Evolutionary conservation across 805 yeast species (phyloP).

Genomic region (Clavispora carvajalis): DNA sequence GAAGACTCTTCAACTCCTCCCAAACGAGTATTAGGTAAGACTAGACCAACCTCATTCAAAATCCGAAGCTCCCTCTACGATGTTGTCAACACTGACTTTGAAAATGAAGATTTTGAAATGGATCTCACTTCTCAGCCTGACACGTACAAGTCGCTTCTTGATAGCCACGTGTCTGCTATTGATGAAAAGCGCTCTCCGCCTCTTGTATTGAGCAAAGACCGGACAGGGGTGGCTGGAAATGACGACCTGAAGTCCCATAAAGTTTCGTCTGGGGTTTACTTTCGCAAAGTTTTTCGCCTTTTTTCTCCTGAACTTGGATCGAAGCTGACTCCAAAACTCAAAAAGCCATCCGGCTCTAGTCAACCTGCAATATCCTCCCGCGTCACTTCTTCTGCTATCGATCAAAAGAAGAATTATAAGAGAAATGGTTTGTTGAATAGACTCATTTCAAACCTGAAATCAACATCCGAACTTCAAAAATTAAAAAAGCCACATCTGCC

Average conservation of each 20-base stretch:
- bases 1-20: too few species aligned
- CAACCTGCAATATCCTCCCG: too few species aligned
- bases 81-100: background rate
- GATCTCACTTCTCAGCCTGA: background rate
- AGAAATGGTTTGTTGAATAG: background rate
- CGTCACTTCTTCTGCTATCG: too few species aligned
- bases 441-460: background rate
- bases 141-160: background rate
- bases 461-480: background rate
- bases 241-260: background rate
- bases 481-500: background rate
- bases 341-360: too few species aligned
- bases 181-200: background rate
- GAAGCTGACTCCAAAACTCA: background rate
- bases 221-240: background rate
- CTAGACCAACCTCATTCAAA: background rate
- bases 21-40: too few species aligned
- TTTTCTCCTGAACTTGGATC: background rate
- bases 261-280: background rate
- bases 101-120: background rate
- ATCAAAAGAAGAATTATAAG: background rate
- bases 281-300: background rate
- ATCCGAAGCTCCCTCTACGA: background rate
- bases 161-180: background rate
- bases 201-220: too few species aligned